A percentile compares a stretch with the other conserved stretches of the same genome.
These are phyloP conservation scores for Colletotrichum abscissum DNA, from an alignment of 2,329 filamentous ascomycete species.

Conservation along the genomic window DNA sequence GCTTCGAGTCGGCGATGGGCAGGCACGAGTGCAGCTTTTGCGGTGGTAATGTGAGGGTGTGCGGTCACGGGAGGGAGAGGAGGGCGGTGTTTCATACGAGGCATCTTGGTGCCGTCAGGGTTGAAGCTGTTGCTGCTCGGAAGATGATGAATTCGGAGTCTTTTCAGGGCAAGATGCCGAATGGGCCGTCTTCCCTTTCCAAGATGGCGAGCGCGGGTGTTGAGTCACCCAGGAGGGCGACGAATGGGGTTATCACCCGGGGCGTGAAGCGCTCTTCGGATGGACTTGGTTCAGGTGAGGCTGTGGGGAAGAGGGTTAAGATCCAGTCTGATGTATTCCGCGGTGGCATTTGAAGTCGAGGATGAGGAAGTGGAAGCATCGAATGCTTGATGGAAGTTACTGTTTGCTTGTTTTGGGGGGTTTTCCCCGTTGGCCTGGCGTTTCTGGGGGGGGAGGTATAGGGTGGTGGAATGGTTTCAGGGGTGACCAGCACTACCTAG, in stretches of 20 bases:
- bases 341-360: background rate
- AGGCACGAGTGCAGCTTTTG: conserved; percentile 6
- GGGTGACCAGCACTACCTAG: background rate
- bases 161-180: background rate
- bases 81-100: background rate
- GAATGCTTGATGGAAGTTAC: background rate
- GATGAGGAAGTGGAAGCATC: background rate
- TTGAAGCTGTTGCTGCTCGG: background rate
- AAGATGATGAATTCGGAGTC: conserved; percentile 1
- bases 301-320: background rate
- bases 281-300: background rate
- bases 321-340: background rate
- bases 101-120: background rate
- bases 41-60: background rate
- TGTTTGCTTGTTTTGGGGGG: background rate
- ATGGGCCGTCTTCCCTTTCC: background rate
- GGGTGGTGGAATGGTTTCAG: background rate
- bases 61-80: background rate
- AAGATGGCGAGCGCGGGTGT: background rate
- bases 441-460: conserved; percentile 1
- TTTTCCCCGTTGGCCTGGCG: conserved; percentile 23
- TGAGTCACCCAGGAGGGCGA: background rate
- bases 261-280: background rate
- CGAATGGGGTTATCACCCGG: background rate
- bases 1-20: background rate